Conservation (phyloP, 2,329 filamentous ascomycete genomes). For the Aureobasidium sp. region DNA sequence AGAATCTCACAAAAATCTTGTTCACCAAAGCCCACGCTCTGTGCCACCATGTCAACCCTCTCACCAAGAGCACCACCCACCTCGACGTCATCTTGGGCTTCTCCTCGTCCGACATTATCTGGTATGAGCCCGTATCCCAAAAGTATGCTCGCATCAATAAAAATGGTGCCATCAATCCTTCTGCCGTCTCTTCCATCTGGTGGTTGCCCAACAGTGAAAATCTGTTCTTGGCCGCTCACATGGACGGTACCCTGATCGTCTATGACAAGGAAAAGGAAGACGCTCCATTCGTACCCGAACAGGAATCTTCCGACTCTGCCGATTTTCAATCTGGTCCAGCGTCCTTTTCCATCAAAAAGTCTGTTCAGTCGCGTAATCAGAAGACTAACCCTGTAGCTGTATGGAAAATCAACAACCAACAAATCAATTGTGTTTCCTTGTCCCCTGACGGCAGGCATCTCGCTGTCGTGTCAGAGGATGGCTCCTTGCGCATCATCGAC, state of each 20-base stretch:
- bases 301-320: not conserved
- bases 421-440: constrained; percentile 85
- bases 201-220: constrained; percentile 96
- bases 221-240: constrained; percentile 82
- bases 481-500: constrained; percentile 80
- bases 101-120: constrained; percentile 92
- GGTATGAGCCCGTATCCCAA: constrained; percentile 96
- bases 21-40: constrained; percentile 95
- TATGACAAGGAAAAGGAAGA: constrained; percentile 98
- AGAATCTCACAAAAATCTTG: constrained; percentile 89
- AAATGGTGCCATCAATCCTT: constrained; percentile 81
- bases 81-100: constrained; percentile 93
- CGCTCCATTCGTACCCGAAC: constrained; percentile 63
- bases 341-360: constrained; percentile 70
- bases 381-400: constrained; percentile 85
- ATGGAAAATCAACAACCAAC: constrained; percentile 88
- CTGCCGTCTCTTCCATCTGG: constrained; percentile 74
- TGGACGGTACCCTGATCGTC: constrained; percentile 82
- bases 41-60: constrained; percentile 82
- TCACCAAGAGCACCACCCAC: constrained; percentile 71
- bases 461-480: constrained; percentile 86
- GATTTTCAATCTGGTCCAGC: constrained; percentile 32
- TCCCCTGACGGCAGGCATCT: constrained; percentile 82
- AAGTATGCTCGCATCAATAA: constrained; percentile 95
- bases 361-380: constrained; percentile 86